Percentiles rank a stretch among this genome's conserved stretches.
phyloP scores from a whole-genome alignment of 192 early-diverging fungal genomes.

The Coemansia sp. region DNA sequence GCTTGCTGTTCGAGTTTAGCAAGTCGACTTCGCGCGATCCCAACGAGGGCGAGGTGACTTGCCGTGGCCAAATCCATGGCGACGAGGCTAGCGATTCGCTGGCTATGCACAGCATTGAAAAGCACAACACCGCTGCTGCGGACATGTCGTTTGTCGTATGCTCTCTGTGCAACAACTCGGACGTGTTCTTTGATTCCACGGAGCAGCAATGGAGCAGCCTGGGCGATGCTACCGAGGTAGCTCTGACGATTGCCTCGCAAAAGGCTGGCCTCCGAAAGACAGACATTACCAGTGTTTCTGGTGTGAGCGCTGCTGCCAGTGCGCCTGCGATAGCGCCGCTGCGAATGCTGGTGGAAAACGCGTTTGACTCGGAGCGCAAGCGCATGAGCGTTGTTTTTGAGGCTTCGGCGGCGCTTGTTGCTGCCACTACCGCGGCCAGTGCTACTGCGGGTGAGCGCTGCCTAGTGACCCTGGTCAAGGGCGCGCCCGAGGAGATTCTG shows the following conservation, averaged over 20 bases:
- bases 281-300: constrained; percentile 11
- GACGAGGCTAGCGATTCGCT: constrained; percentile 43
- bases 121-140: constrained; percentile 59
- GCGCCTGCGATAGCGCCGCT: constrained; percentile 28
- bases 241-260: constrained; percentile 79
- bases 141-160: constrained; percentile 77
- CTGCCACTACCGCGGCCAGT: not conserved
- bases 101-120: constrained; percentile 43
- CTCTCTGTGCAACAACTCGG: constrained; percentile 86
- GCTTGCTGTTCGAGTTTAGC: constrained; percentile 48
- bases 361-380: constrained; percentile 95
- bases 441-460: constrained; percentile 10
- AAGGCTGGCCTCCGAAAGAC: constrained; percentile 73
- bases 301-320: not conserved
- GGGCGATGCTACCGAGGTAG: constrained; percentile 97
- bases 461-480: constrained; percentile 76
- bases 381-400: constrained; percentile 87
- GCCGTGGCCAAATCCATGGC: constrained; percentile 57
- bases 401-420: not conserved
- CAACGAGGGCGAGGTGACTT: constrained; percentile 63
- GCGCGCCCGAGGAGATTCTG: constrained; percentile 90
- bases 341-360: constrained; percentile 67
- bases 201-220: constrained; percentile 65
- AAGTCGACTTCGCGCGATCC: constrained; percentile 65
- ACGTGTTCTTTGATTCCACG: constrained; percentile 60